Percentiles rank a stretch among this genome's conserved stretches.
Evolutionary conservation across 345 rosid genomes (phyloP).

Genomic region (Gossypium arboreum): DNA sequence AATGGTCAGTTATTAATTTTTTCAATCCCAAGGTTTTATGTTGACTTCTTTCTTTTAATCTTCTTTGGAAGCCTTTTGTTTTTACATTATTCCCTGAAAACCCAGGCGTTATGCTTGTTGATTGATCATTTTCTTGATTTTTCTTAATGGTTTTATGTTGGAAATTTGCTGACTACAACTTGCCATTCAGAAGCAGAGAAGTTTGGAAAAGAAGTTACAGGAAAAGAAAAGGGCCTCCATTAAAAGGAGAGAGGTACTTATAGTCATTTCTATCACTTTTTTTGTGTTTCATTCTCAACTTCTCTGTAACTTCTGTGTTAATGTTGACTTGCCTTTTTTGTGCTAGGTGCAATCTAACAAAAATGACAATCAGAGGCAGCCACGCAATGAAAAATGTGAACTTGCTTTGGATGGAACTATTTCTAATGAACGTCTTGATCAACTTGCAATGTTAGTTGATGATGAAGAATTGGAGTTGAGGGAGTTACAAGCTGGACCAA

Average conservation of each 20-base stretch:
- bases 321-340: slow-evolving; percentile 19
- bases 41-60: background rate
- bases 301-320: slow-evolving; percentile 1
- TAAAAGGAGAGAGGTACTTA: slow-evolving; percentile 54
- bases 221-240: slow-evolving; percentile 49
- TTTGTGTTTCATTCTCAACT: slow-evolving; percentile 17
- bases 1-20: slow-evolving; percentile 44
- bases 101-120: too few relatives aligned
- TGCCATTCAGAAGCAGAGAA: slow-evolving; percentile 51
- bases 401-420: slow-evolving; percentile 49
- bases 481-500: slow-evolving; percentile 61
- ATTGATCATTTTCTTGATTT: slow-evolving; percentile 12
- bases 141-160: slow-evolving; percentile 2
- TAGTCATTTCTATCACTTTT: slow-evolving; percentile 6
- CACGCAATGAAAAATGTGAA: slow-evolving; percentile 55
- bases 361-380: slow-evolving; percentile 31
- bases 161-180: slow-evolving; percentile 21
- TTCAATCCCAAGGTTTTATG: background rate
- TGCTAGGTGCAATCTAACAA: slow-evolving; percentile 48
- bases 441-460: slow-evolving; percentile 54
- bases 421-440: slow-evolving; percentile 37
- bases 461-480: slow-evolving; percentile 91
- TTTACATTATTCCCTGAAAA: slow-evolving; percentile 2
- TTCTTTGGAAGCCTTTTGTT: background rate
- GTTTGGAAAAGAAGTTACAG: slow-evolving; percentile 40